phyloP scores from a whole-genome alignment of 2,329 filamentous ascomycete genomes.

The Trichoderma sp. region DNA sequence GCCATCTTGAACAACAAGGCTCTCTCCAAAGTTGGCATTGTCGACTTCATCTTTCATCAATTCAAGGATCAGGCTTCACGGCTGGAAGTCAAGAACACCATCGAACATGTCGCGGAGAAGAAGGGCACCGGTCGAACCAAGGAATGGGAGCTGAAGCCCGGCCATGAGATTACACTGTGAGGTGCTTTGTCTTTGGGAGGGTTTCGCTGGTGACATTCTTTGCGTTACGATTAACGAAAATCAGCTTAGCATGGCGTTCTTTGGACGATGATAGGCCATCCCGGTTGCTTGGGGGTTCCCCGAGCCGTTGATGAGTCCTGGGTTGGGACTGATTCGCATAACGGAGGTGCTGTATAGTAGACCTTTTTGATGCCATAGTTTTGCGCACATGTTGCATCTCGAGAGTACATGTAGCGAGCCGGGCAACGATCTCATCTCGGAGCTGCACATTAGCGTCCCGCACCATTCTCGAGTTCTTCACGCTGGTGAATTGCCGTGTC shows the following conservation, averaged over 20 bases:
- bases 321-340: slow-evolving; percentile 13
- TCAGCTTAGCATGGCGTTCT: slow-evolving; percentile 27
- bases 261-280: slow-evolving; percentile 16
- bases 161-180: slow-evolving; percentile 42
- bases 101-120: slow-evolving; percentile 47
- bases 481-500: no score
- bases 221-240: slow-evolving; percentile 27
- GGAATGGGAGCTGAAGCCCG: slow-evolving; percentile 46
- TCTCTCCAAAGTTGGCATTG: slow-evolving; percentile 46
- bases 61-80: slow-evolving; percentile 44
- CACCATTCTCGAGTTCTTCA: no score
- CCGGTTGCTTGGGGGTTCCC: slow-evolving; percentile 2
- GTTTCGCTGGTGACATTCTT: slow-evolving; percentile 11
- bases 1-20: slow-evolving; percentile 46
- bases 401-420: background rate
- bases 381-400: slow-evolving; percentile 13
- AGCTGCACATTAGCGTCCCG: background rate
- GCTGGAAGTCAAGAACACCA: slow-evolving; percentile 47
- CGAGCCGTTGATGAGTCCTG: background rate
- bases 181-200: slow-evolving; percentile 2
- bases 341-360: slow-evolving; percentile 1
- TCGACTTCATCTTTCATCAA: slow-evolving; percentile 46
- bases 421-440: background rate
- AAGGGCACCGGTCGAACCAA: slow-evolving; percentile 43
- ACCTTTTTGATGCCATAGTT: background rate